Evolutionary conservation across 495 filamentous ascomycete species (phyloP), one percentile per base, ranked within the genome.

Genomic region (Cairneyella variabilis): DNA sequence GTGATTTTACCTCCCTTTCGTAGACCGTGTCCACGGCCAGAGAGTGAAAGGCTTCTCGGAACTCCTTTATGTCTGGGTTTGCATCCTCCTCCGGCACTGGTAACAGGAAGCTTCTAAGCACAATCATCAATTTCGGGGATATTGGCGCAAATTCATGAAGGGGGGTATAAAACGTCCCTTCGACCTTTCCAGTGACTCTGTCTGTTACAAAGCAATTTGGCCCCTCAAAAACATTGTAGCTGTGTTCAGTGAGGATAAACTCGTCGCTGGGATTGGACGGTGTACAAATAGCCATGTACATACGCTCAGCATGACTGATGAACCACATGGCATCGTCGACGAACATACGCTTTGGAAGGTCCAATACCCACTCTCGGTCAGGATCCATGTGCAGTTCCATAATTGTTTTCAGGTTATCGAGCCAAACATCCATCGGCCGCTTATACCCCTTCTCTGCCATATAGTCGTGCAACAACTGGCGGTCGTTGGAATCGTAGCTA

Each of bases 381-480:
- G 59, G 27, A 60, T 75, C 71, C 64, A 79, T 74, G 1, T 72
- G 61, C 0, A 76, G 46, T 0, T 78, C 65, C n/a, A 81, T 50
- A 21, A 80, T 74, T 11, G 61, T 59, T 42, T 68, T 66, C n/a
- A 82, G 57, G 21, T 69, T 71, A 17, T 73, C 48, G n/a, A 76
- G 70, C 77, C 77, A 82, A 2, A 81, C 77, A 20, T 79, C 71
- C 16, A 68, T 51, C 0, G 78, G 78, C 17, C 53, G 64, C n/a
- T 62, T 60, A 54, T 74, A 72, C 0, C 65, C 67, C 23, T 70
- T 73, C 36, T 70, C 50, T 12, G 48, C 14, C 75, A 81, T 78
- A 61, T 76, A 79, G 10, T 66, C 53, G 3, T 53, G 48, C 28
- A 80, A 18, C 1, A 32, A 3, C 2, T 66, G 61, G 43, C 60